Conservation (phyloP, 2,329 filamentous ascomycete species). For the Cytospora piceae region DNA sequence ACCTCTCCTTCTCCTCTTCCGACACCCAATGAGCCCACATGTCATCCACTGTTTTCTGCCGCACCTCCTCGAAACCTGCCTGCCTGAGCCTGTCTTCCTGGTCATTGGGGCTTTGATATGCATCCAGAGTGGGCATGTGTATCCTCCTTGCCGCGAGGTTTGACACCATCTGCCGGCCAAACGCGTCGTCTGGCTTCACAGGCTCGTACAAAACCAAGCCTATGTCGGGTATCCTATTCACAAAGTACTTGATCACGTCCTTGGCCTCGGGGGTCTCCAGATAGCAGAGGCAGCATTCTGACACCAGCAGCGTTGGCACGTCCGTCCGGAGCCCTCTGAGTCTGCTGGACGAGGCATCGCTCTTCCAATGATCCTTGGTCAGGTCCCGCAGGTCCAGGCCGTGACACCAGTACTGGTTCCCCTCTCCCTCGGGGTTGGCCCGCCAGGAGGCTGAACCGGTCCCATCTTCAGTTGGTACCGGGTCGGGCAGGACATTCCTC, state of each 20-base stretch:
- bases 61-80: slow-evolving; percentile 63
- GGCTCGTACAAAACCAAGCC: slow-evolving; percentile 85
- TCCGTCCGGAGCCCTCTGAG: slow-evolving; percentile 45
- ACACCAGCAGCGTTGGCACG: slow-evolving; percentile 82
- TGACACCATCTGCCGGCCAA: slow-evolving; percentile 88
- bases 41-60: slow-evolving; percentile 51
- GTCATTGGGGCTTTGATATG: slow-evolving; percentile 68
- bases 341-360: slow-evolving; percentile 30
- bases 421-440: slow-evolving; percentile 42
- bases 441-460: slow-evolving; percentile 45
- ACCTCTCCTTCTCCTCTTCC: slow-evolving; percentile 72
- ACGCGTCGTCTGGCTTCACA: slow-evolving; percentile 79
- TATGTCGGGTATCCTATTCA: slow-evolving; percentile 51
- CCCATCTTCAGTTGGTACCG: slow-evolving; percentile 29
- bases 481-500: slow-evolving; percentile 44
- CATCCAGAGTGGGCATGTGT: slow-evolving; percentile 77
- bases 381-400: slow-evolving; percentile 73
- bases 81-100: slow-evolving; percentile 69
- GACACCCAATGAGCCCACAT: slow-evolving; percentile 79
- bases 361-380: slow-evolving; percentile 31
- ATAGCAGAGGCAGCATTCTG: slow-evolving; percentile 95
- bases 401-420: slow-evolving; percentile 59
- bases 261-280: slow-evolving; percentile 68
- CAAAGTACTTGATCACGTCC: slow-evolving; percentile 68
- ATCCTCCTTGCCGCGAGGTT: slow-evolving; percentile 86